Evolutionary conservation across 2,329 filamentous ascomycete species (phyloP).

Genomic region (Pestalotiopsis sp.): DNA sequence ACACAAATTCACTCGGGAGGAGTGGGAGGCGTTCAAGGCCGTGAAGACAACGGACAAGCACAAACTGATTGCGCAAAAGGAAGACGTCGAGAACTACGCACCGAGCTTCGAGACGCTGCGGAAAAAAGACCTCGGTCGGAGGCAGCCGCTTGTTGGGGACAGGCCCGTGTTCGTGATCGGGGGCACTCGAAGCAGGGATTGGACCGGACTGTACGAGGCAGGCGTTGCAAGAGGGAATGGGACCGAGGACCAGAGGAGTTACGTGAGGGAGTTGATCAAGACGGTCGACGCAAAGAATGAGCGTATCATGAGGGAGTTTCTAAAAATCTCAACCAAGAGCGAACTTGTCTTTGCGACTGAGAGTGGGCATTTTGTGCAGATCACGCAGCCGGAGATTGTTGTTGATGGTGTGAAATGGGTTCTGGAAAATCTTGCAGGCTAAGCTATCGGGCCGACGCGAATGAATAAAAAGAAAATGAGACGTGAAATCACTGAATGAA

Average conservation of each 20-base stretch:
- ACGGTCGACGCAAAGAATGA: neutral
- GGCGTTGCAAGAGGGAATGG: constrained; percentile 33
- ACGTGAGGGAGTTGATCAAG: neutral
- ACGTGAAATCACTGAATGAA: too few relatives aligned
- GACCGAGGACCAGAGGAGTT: constrained; percentile 17
- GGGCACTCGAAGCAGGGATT: constrained; percentile 27
- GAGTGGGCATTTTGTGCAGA: constrained; percentile 36
- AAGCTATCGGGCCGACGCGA: too few relatives aligned
- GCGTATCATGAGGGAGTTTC: constrained; percentile 21
- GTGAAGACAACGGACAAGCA: constrained; percentile 19
- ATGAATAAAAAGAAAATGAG: too few relatives aligned
- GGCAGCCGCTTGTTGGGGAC: constrained; percentile 24
- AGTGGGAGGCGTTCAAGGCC: constrained; percentile 7
- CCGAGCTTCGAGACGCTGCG: constrained; percentile 26
- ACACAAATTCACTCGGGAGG: constrained; percentile 7
- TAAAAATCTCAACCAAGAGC: constrained; percentile 25
- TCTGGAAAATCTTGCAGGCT: constrained; percentile 16
- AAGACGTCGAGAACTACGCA: neutral
- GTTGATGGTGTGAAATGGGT: constrained; percentile 34
- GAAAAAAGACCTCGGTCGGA: constrained; percentile 26
- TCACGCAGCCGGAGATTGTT: constrained; percentile 35
- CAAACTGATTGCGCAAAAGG: neutral
- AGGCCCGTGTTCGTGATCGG: constrained; percentile 21
- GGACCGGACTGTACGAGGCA: constrained; percentile 29
- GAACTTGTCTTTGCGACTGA: constrained; percentile 27